Evolutionary conservation across 371 early-diverging fungal species (phyloP), one percentile per base, ranked within the genome.

Genomic region (Funneliformis caledonium): DNA sequence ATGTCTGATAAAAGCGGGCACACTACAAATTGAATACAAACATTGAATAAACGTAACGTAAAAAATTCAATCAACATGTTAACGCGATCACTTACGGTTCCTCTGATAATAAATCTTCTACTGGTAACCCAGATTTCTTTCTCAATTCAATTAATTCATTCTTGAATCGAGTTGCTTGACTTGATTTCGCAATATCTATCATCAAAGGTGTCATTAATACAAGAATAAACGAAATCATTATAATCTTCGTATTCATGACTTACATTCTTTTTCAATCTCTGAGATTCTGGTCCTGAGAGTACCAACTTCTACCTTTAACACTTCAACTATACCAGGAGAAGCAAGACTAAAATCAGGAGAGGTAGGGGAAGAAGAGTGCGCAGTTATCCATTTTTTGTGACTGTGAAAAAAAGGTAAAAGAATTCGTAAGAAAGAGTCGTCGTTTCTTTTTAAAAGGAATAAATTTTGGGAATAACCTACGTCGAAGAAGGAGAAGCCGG

Each of bases 261-360:
- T 88, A 90, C 93, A 90, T 87, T 95, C 95, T 81, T 91, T 91
- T 82, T 94, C 94, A 81, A 93, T 89, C 64, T 93, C 94, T 14
- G 87, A 84, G 31, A 93, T 83, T 43, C 89, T 89, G 22, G 86
- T 86, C 47, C 91, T 90, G 65, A 94, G 84, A 42, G 88, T 84
- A 26, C 88, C 87, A 22, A 94, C 82, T 80, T 95, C 95, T 12
- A 93, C 91, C 67, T 89, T 88, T 42, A 95, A 82, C 82, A 93
- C 88, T 77, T 95, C 95, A 11, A 91, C 88, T 14, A 92, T 82
- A 8, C 89, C 88, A 62, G 88, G 85, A 11, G 88, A 84, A 3
- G 88, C 76, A 76, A 77, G 69, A 50, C 84, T 83, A 68, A 82
- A 82, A 70, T 88, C 89, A 4, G 86, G 83, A 4, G 87, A 76